Conservation (phyloP, 176 grass and related monocot species). For the Lolium perenne region DNA sequence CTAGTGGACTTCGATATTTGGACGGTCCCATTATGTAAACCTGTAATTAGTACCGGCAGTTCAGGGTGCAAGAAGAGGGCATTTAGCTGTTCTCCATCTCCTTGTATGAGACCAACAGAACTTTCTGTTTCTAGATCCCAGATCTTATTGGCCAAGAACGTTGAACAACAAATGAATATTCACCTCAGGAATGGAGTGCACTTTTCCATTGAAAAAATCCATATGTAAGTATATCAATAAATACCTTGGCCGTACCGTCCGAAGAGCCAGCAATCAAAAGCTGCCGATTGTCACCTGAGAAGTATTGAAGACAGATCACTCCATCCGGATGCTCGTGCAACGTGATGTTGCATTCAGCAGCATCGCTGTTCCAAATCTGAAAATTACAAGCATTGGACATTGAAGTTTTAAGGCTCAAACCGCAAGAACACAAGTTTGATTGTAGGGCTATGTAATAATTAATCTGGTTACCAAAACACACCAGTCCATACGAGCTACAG, state of each 20-base stretch:
- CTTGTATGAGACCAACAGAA: background rate
- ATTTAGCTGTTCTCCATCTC: background rate
- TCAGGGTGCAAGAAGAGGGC: background rate
- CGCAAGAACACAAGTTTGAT: background rate
- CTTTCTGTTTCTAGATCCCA: background rate
- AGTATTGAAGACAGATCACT: background rate
- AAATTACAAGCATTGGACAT: background rate
- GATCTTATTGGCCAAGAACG: background rate
- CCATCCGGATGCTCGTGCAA: background rate
- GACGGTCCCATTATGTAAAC: background rate
- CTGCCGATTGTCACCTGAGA: background rate
- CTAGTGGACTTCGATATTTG: background rate
- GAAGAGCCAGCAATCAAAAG: background rate
- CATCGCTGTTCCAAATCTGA: background rate
- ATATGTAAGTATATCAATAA: background rate
- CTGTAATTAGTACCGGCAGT: background rate
- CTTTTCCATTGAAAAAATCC: background rate
- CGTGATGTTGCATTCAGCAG: background rate
- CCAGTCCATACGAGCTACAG: background rate
- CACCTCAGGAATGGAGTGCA: background rate
- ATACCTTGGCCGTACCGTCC: background rate
- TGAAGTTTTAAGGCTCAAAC: background rate
- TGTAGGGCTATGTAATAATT: background rate
- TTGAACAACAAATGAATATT: background rate
- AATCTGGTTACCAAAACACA: background rate